These are phyloP conservation scores for Centrapalus pauciflorus DNA, from an alignment of 129 eudicot genomes.

Conservation along the genomic window DNA sequence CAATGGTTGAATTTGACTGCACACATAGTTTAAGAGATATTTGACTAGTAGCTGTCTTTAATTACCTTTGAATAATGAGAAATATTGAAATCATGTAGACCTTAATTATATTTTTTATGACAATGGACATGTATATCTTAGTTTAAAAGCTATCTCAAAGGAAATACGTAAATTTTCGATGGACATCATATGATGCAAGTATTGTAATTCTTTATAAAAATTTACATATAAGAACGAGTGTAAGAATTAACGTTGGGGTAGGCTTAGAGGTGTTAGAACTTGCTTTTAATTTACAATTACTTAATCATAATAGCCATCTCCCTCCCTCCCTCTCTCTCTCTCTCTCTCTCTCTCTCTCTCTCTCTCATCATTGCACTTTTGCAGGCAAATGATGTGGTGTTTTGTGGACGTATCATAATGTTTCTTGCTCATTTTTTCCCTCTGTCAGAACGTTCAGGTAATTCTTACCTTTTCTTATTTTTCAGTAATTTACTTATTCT, in stretches of 20 bases:
- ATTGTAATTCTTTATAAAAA: too few relatives aligned
- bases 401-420: slow-evolving; percentile 96
- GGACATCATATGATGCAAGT: neutral
- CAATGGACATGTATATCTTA: too few relatives aligned
- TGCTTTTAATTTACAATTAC: neutral
- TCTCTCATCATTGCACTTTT: slow-evolving; percentile 2
- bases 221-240: neutral
- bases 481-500: neutral
- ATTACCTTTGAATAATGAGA: too few relatives aligned
- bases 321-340: neutral
- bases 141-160: too few relatives aligned
- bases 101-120: too few relatives aligned
- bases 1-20: too few relatives aligned
- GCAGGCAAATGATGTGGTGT: slow-evolving; percentile 94
- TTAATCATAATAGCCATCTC: neutral
- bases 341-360: neutral
- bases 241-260: neutral
- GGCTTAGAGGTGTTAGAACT: neutral
- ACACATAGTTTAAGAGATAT: too few relatives aligned
- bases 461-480: neutral
- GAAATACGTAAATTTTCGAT: too few relatives aligned
- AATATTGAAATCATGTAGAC: too few relatives aligned
- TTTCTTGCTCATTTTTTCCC: slow-evolving; percentile 98
- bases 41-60: too few relatives aligned
- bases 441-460: slow-evolving; percentile 95